Base-by-base conservation (phyloP, 352 stramenopile genomes). In the Globisporangium cystogenes region DNA sequence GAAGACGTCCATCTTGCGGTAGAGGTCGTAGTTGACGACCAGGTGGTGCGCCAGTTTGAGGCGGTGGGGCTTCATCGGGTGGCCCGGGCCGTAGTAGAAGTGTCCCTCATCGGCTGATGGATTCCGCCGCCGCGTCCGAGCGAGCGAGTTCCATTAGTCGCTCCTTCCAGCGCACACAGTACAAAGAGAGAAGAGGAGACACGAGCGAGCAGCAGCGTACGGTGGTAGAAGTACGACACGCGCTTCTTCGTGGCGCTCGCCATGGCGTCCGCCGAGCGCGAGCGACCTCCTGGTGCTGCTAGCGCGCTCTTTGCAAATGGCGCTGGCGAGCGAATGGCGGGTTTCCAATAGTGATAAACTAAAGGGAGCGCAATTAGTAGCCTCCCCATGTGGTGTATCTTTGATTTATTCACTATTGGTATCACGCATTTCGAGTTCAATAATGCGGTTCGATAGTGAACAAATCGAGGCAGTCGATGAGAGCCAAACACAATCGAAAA, bases 1-100 rank as follows among this genome's bases (percentile, higher is more conserved):
- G 80, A 99, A 99, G 39, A 98, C 96, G 59, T 99, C 96, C 95
- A 99, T 99, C 72, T 99, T 96, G 46, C 91, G 89, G 72, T 99
- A 99, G 21, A 99, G 70, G 27, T 97, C 96, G 72, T 99, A 99
- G 42, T 90, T 90, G n/a, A 99, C 76, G 37, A 99, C 88, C 3
- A 99, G 81, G 64, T 99, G 95, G 74, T 99, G 97, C 44, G 97
- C 86, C 61, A 99, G 71, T 76, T 98, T 98, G 39, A 99, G 81
- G 49, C 97, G 90, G 55, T 93, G 84, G 8, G 95, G 95, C 81
- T 99, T 99, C 96, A 99, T 99, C 33, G 96, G 96, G 72, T 99
- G 96, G 55, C 89, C 67, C 44, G 93, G 73, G 20, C 90, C 94
- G 82, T 98, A 99, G 81, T 99, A 98, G 60, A 98, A 98, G 68